phyloP scores from a whole-genome alignment of 2,329 filamentous ascomycete species.

The Neofusicoccum ribis region DNA sequence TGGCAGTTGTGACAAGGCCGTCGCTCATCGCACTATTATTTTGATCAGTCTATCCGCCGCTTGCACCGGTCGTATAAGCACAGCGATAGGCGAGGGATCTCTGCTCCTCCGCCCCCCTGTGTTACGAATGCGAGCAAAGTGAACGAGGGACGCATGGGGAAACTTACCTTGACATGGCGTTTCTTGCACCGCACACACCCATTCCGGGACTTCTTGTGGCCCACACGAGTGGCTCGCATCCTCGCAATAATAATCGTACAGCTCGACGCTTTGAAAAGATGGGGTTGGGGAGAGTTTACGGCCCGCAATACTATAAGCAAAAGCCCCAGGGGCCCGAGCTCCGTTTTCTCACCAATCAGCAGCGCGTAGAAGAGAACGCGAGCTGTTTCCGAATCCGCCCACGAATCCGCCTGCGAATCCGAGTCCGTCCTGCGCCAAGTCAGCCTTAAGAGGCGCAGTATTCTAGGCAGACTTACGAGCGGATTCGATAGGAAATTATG shows the following conservation, averaged over 20 bases:
- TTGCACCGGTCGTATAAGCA: neutral
- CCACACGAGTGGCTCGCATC: neutral
- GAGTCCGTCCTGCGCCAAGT: neutral
- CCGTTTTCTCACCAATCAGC: neutral
- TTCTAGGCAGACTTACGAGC: neutral
- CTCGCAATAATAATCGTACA: too few relatives aligned
- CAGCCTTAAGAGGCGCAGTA: neutral
- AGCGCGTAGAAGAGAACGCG: neutral
- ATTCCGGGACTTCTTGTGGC: slow-evolving; percentile 37
- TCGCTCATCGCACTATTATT: slow-evolving; percentile 9
- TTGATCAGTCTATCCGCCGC: neutral
- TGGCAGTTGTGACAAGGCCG: neutral
- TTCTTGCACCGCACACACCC: slow-evolving; percentile 40
- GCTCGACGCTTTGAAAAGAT: too few relatives aligned
- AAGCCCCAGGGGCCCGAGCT: neutral
- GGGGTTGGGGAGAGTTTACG: neutral
- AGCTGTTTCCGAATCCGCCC: neutral
- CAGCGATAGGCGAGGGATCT: neutral
- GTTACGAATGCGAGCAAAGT: too few relatives aligned
- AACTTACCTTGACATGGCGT: slow-evolving; percentile 38
- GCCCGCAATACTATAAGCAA: neutral
- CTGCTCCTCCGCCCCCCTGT: too few relatives aligned
- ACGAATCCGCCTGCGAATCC: neutral
- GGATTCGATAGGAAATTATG: too few relatives aligned
- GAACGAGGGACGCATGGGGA: too few relatives aligned